phyloP scores from a whole-genome alignment of 2,329 filamentous ascomycete genomes.

The Neonectria punicea region DNA sequence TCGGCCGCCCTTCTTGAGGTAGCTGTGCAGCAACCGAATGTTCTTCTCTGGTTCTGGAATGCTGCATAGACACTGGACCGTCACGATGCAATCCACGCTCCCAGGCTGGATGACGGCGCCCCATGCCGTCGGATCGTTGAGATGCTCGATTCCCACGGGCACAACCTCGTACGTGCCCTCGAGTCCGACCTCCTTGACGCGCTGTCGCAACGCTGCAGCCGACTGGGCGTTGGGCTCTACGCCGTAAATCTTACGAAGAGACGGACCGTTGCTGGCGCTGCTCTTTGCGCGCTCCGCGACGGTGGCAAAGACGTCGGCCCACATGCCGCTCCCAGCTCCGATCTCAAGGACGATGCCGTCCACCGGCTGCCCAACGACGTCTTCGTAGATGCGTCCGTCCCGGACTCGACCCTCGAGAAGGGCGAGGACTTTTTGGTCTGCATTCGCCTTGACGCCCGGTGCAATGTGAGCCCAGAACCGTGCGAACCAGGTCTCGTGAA shows the following conservation, averaged over 20 bases:
- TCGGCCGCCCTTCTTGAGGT: conserved; percentile 68
- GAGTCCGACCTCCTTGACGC: conserved; percentile 63
- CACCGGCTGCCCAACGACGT: conserved; percentile 51
- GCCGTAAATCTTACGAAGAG: conserved; percentile 62
- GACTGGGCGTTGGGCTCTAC: conserved; percentile 71
- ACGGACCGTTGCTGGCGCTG: conserved; percentile 41
- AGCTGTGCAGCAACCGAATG: conserved; percentile 63
- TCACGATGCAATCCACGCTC: conserved; percentile 69
- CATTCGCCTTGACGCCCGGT: conserved; percentile 58
- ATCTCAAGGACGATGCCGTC: conserved; percentile 69
- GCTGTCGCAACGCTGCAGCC: conserved; percentile 58
- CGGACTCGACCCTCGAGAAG: conserved; percentile 62
- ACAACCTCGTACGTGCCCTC: conserved; percentile 69
- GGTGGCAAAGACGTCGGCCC: conserved; percentile 63
- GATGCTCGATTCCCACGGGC: conserved; percentile 69
- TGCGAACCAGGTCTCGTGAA: conserved; percentile 67
- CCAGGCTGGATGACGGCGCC: conserved; percentile 59
- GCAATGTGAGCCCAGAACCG: conserved; percentile 68
- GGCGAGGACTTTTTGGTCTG: conserved; percentile 58
- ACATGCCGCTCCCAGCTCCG: conserved; percentile 70
- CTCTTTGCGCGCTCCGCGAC: conserved; percentile 34
- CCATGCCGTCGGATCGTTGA: conserved; percentile 56
- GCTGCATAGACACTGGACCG: conserved; percentile 70
- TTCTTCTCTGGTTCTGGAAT: conserved; percentile 69
- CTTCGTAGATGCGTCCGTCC: conserved; percentile 50